Conservation (phyloP, 1,284 basidiomycete species). For the Pyrrhoderma lamaoense region DNA sequence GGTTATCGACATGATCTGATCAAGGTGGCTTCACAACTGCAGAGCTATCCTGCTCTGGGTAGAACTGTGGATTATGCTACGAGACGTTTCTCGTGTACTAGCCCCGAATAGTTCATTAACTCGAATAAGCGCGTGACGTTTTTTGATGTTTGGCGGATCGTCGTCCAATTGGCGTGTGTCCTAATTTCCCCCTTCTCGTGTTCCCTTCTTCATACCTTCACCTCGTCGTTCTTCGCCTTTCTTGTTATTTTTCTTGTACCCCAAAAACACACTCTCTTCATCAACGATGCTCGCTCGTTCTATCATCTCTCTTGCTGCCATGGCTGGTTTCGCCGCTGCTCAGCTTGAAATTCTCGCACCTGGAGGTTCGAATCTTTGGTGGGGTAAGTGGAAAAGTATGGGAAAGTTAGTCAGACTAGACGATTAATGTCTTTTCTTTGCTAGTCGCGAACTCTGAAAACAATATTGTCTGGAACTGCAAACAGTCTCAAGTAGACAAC, state of each 20-base stretch:
- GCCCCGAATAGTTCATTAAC: no score
- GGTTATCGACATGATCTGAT: no score
- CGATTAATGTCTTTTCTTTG: background rate
- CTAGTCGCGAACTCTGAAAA: conserved; percentile 32
- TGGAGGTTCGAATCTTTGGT: conserved; percentile 36
- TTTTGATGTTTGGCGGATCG: no score
- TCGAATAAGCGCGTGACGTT: no score
- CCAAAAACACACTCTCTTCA: background rate
- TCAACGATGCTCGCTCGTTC: conserved; percentile 32
- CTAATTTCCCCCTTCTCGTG: background rate
- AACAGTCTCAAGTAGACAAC: conserved; percentile 27
- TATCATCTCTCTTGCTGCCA: conserved; percentile 27
- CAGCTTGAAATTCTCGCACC: conserved; percentile 32
- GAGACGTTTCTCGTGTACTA: no score
- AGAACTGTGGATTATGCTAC: no score
- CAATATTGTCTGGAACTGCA: conserved; percentile 36
- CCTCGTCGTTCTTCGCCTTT: background rate
- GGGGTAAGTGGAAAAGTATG: conserved; percentile 37
- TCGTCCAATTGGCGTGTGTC: no score
- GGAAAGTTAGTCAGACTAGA: background rate
- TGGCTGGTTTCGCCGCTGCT: conserved; percentile 30
- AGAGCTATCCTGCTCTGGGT: no score
- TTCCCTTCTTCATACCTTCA: background rate
- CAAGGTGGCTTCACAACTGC: no score
- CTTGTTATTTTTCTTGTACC: background rate